phyloP scores from a whole-genome alignment of 345 rosid genomes.

The Brassica napus region DNA sequence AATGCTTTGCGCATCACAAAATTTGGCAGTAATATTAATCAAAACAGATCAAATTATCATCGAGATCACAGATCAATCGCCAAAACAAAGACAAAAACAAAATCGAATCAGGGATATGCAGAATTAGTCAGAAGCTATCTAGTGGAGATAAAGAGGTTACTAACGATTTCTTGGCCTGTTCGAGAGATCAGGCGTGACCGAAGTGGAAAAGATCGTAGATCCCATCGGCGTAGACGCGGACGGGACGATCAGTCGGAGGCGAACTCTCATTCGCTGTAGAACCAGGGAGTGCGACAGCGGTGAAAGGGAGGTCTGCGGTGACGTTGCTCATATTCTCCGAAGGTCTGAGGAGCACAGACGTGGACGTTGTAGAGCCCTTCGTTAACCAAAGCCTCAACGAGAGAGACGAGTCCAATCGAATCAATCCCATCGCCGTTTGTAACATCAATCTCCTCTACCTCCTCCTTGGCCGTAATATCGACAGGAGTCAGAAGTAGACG shows the following conservation, averaged over 20 bases:
- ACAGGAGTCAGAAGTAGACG: too few species aligned
- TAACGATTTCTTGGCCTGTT: conserved; percentile 86
- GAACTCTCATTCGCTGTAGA: background rate
- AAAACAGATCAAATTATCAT: background rate
- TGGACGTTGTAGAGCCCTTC: too few species aligned
- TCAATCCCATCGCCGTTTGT: too few species aligned
- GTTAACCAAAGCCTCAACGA: too few species aligned
- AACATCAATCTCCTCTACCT: too few species aligned
- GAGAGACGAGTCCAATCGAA: too few species aligned
- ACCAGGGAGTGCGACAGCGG: too few species aligned
- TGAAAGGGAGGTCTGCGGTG: too few species aligned
- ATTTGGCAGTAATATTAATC: background rate
- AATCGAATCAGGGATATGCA: too few species aligned
- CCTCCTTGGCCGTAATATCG: too few species aligned
- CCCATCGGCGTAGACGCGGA: conserved; percentile 95
- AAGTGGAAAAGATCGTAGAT: conserved; percentile 98
- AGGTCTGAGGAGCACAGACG: too few species aligned
- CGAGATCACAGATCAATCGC: conserved; percentile 6
- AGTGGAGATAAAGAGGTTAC: conserved; percentile 21
- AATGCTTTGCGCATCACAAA: background rate
- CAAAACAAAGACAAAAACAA: background rate
- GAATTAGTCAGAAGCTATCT: background rate
- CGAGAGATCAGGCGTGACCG: conserved; percentile 95
- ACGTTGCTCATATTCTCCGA: too few species aligned
- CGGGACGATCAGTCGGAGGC: conserved; percentile 52